Evolutionary conservation across 257 asterid species (phyloP), one percentile per base, ranked within the genome.

Genomic region (Salvia rosmarinus): DNA sequence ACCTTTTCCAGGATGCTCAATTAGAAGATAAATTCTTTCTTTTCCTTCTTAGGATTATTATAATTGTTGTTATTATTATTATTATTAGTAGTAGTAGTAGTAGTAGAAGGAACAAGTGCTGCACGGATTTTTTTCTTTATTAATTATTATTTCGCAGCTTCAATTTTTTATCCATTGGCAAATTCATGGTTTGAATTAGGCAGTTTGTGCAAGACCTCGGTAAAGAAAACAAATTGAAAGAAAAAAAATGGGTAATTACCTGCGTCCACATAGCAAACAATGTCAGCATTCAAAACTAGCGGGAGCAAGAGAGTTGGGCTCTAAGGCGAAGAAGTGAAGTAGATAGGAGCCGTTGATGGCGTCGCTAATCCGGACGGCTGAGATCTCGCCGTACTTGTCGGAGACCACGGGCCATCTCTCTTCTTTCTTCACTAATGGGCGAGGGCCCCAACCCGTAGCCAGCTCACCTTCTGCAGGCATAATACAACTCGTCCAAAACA

Each of bases 251-350:
- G 0, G 16, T 1, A 13, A 10, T 39, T 75, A 90, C 94, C 96
- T 63, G 90, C 82, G 17, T 85, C 86, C 47, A 91, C 94, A 78
- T 86, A 89, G 85, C 89, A 86, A 6, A 88, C 70, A 90, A 89
- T 88, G 57, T 86, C 89, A 0, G 86, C 79, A 75, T 88, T 89
- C 23, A 89, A 70, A 52, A 88, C 43, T 46, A 81, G 87, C 2
- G 96, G 98, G 35, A 91, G 94, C 21, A 91, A 77, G 37, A 86
- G 50, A 79, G 50, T 83, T 80, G 3, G 96, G 94, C 56, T 87
- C 88, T 82, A 89, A 55, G 2, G 86, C 81, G 81, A 91, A 82
- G 88, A 82, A 83, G 39, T 86, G 92, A 57, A 88, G 85, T 25
- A 75, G 86, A 81, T 82, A 87, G 0, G 88, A 50, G 40, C 86